Conservation (phyloP, 345 rosid genomes). For the Jatropha curcas region DNA sequence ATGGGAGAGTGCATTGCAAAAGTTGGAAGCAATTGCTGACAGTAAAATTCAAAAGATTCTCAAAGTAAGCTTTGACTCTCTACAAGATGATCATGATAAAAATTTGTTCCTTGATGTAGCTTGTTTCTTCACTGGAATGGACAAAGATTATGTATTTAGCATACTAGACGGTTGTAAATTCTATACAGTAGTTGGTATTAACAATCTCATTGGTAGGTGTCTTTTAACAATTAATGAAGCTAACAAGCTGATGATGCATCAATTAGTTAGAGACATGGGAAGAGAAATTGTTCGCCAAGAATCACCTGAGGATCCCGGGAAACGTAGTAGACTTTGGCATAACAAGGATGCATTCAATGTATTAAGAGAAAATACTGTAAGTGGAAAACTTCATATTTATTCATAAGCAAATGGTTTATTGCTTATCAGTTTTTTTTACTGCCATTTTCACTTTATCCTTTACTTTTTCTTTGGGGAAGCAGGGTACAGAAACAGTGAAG, state of each 20-base stretch:
- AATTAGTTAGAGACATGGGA: conserved; percentile 13
- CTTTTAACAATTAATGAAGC: conserved; percentile 16
- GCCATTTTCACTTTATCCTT: neutral
- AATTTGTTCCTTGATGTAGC: conserved; percentile 12
- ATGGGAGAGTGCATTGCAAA: conserved; percentile 30
- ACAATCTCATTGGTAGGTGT: conserved; percentile 19
- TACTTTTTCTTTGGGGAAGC: neutral
- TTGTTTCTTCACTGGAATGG: conserved; percentile 13
- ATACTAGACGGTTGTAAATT: conserved; percentile 14
- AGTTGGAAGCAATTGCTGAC: conserved; percentile 15
- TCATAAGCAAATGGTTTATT: neutral
- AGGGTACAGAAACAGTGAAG: conserved; percentile 12
- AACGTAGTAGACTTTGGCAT: conserved; percentile 16
- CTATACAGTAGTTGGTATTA: conserved; percentile 17
- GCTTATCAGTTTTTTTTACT: neutral
- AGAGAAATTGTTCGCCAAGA: conserved; percentile 21
- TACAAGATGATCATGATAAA: conserved; percentile 19
- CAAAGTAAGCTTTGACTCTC: conserved; percentile 15
- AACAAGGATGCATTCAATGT: conserved; percentile 8
- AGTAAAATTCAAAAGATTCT: conserved; percentile 16
- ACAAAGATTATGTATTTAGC: conserved; percentile 1
- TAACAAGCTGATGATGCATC: conserved; percentile 14
- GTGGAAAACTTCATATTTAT: neutral
- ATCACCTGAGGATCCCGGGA: conserved; percentile 16
- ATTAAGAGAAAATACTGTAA: conserved; percentile 5